Evolutionary conservation across 352 stramenopile genomes (phyloP).

Genomic region (Pilasporangium apinafurcum): DNA sequence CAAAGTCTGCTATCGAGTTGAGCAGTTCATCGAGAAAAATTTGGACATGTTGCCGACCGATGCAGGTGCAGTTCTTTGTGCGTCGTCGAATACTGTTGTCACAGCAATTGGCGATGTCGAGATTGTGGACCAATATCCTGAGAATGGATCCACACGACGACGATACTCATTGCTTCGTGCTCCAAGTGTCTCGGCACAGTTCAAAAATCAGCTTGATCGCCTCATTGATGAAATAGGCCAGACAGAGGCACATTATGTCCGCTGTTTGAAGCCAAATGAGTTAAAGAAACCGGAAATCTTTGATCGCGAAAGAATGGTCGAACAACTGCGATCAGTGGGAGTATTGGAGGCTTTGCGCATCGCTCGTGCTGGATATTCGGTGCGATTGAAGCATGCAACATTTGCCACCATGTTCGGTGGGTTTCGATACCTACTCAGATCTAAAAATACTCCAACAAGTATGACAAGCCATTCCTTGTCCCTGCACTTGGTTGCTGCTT

Average conservation of each 20-base stretch:
- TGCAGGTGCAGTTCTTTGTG: conserved; percentile 37
- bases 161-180: conserved; percentile 51
- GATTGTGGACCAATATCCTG: conserved; percentile 23
- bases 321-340: conserved; percentile 96
- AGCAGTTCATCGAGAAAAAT: conserved; percentile 86
- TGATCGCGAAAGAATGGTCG: conserved; percentile 87
- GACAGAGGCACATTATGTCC: conserved; percentile 97
- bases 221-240: conserved; percentile 92
- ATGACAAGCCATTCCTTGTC: conserved; percentile 23
- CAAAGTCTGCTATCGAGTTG: conserved; percentile 63
- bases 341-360: conserved; percentile 96
- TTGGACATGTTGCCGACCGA: conserved; percentile 72
- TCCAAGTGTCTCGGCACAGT: conserved; percentile 87
- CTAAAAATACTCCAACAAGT: conserved; percentile 7
- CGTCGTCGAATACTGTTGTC: conserved; percentile 63
- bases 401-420: conserved; percentile 84
- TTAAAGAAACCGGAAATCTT: conserved; percentile 59
- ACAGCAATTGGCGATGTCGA: conserved; percentile 44
- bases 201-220: conserved; percentile 90
- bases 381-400: conserved; percentile 88
- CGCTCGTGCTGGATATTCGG: conserved; percentile 93
- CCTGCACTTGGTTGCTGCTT: not conserved
- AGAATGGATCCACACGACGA: conserved; percentile 16
- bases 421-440: conserved; percentile 34
- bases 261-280: conserved; percentile 99